Evolutionary conservation across 352 stramenopile genomes (phyloP).

Genomic region (Phytophthora pluvialis): DNA sequence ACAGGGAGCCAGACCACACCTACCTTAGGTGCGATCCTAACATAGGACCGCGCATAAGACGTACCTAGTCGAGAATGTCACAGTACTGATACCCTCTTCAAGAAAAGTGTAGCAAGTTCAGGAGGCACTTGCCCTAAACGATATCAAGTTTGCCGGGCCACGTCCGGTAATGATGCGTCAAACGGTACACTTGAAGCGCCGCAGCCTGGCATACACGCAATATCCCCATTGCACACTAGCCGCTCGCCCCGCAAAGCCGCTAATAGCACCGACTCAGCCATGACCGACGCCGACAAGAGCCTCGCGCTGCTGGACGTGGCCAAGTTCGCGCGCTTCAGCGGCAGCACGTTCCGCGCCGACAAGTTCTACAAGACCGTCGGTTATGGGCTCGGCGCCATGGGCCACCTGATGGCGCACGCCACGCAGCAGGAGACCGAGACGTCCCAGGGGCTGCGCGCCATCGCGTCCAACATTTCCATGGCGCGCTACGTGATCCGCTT

Average conservation of each 20-base stretch:
- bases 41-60: no score
- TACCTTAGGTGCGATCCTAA: not conserved
- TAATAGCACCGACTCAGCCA: not conserved
- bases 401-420: slow-evolving; percentile 58
- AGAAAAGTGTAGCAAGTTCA: not conserved
- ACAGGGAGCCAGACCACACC: slow-evolving; percentile 11
- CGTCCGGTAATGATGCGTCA: slow-evolving; percentile 19
- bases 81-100: not conserved
- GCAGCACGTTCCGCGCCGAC: slow-evolving; percentile 67
- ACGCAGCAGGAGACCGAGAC: slow-evolving; percentile 59
- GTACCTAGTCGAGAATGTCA: no score
- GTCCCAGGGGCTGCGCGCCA: slow-evolving; percentile 59
- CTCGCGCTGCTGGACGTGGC: slow-evolving; percentile 57
- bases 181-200: slow-evolving; percentile 23
- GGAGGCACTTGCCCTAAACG: slow-evolving; percentile 4
- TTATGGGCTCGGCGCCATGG: slow-evolving; percentile 65
- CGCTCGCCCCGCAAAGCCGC: not conserved
- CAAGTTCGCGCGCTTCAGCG: slow-evolving; percentile 73
- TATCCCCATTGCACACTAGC: slow-evolving; percentile 20
- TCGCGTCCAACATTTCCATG: slow-evolving; percentile 80
- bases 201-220: slow-evolving; percentile 14
- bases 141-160: slow-evolving; percentile 10
- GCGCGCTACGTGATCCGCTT: slow-evolving; percentile 84
- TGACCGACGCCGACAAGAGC: slow-evolving; percentile 26
- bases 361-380: slow-evolving; percentile 89